Base-by-base conservation (phyloP, 805 yeast species). In the Starmerella sirachaensis region DNA sequence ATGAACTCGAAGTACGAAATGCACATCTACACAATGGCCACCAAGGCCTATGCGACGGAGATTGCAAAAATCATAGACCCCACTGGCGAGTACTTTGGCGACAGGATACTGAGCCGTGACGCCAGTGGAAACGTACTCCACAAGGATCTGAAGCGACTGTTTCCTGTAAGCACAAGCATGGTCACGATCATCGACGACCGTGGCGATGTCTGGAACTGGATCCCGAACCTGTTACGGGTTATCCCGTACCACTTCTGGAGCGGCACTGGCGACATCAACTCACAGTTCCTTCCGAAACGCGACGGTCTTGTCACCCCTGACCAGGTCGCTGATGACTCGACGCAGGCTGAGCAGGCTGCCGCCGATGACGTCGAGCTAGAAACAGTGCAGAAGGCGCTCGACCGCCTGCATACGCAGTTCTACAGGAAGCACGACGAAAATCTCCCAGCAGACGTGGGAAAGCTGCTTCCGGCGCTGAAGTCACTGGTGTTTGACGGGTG, bases 131-230 rank as follows among this genome's bases (percentile, higher is more conserved):
- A 85, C 5, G 60, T 88, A 45, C 78, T 94, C 2, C 94, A 82
- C 48, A 91, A 91, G 55, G 82, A 88, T 25, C 64, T 91, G 43
- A 78, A 80, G 52, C 66, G 97, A 45, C 65, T 91, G 38, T 91
- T 91, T 52, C 98, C 98, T 0, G 93, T 88, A 2, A 94, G 88
- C 48, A 93, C 93, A 18, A 78, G 93, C 13, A 80, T 91, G 94
- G 98, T 91, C 22, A 91, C 82, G 2, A 78, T 91, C 31, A 91
- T 91, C 42, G 98, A 91, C 58, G 98, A 91, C 58, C 71, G 98
- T 56, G 98, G 96, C 3, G 98, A 91, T 58, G 98, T 91, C 16
- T 91, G 98, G 98, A 82, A 81, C 53, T 91, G 98, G 98, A 81
- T 84, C 48, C 76, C 79, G 10, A 86, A 91, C 55, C 63, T 91